Base-by-base conservation (phyloP, 768 basidiomycete genomes). In the Tylopilus sp. region DNA sequence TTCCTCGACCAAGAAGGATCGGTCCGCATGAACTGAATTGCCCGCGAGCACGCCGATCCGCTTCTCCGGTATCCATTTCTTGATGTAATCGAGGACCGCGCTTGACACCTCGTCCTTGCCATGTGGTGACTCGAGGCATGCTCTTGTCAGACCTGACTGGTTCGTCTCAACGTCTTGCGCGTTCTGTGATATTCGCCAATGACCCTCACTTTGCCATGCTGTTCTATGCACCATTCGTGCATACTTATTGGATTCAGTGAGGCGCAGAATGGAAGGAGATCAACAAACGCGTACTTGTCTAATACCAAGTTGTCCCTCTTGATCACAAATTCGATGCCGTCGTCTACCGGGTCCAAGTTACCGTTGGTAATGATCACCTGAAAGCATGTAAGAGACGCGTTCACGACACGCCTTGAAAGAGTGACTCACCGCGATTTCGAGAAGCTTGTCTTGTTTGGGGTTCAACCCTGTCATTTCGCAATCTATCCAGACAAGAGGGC, bases 341-440 rank as follows among this genome's bases (percentile, higher is more conserved):
- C 78, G 65, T 97, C 92, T 6, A 97, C 86, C 12, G 81, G 65
- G 24, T 91, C 78, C 36, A 98, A 73, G 58, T 92, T 79, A 5
- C 92, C 92, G 60, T 96, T 78, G 3, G 94, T 96, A 53, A 98
- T 89, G 30, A 97, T 72, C 34, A 96, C 91, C 77, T 93, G 65
- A 17, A 29, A 43, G 10, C 4, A 19, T 5, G n/a, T 12, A n/a
- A n/a, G 10, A 4, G 19, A 2, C 25, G 6, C 10, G 5, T 46
- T 31, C 16, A 25, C 14, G 1, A 6, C 4, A 22, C 25, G 19
- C 25, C 6, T 22, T 11, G 22, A 28, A 42, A n/a, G 17, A 21
- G 45, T 17, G 1, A 52, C 64, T 45, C 41, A 64, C 88, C 12
- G 87, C 88, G 63, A 95, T 87, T 70, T 96, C 93, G 3, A 93